Evolutionary conservation across 495 filamentous ascomycete species (phyloP).

Genomic region (Xylaria venustula): DNA sequence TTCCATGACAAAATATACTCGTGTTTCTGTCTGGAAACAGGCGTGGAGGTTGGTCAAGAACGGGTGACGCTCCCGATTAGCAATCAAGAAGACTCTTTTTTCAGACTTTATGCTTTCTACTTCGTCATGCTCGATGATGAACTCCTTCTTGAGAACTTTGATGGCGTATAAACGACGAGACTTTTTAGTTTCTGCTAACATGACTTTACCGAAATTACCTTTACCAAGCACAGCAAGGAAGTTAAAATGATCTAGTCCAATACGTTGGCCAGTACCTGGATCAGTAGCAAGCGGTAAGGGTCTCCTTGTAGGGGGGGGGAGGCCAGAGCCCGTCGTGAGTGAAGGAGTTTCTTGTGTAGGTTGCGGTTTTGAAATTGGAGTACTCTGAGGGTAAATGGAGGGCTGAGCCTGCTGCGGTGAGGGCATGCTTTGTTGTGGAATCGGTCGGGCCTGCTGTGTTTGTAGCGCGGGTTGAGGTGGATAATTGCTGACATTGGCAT

Average conservation of each 20-base stretch:
- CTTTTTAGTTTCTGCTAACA: conserved; percentile 96
- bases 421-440: conserved; percentile 33
- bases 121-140: conserved; percentile 99
- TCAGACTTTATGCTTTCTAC: conserved; percentile 99
- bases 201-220: conserved; percentile 99
- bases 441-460: conserved; percentile 31
- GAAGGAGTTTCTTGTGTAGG: conserved; percentile 34
- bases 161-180: conserved; percentile 93
- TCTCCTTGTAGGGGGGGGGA: conserved; percentile 45
- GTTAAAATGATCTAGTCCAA: conserved; percentile 98
- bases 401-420: conserved; percentile 35
- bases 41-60: conserved; percentile 95
- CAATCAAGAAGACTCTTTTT: conserved; percentile 94
- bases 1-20: conserved; percentile 99
- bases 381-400: conserved; percentile 21
- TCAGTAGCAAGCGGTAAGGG: conserved; percentile 58
- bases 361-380: conserved; percentile 38
- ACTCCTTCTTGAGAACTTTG: conserved; percentile 99
- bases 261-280: conserved; percentile 68
- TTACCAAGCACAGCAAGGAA: conserved; percentile 98
- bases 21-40: conserved; percentile 98
- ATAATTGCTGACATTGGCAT: conserved; percentile 59
- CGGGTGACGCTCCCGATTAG: conserved; percentile 96
- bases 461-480: conserved; percentile 41
- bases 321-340: conserved; percentile 31